Conservation (phyloP, 164 flowering plant species). For the Piper longum region DNA sequence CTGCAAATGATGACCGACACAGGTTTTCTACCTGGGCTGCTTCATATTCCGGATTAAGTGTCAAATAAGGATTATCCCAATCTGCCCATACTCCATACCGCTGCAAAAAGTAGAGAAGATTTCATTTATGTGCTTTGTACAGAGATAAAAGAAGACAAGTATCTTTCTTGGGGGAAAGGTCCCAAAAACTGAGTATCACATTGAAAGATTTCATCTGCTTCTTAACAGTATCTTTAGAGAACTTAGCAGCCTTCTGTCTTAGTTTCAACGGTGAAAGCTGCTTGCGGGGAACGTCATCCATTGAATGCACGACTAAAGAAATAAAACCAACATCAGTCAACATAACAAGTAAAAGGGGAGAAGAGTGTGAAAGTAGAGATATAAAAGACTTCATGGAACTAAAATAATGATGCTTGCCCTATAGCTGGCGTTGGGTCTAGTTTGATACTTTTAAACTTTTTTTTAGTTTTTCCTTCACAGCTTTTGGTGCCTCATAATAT, state of each 20-base stretch:
- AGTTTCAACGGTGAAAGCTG: slow-evolving; percentile 75
- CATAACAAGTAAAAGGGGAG: not conserved
- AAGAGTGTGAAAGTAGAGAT: not conserved
- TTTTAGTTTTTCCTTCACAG: no score
- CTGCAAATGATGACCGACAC: not conserved
- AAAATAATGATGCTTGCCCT: no score
- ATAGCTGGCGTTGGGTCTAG: no score
- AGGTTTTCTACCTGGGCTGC: slow-evolving; percentile 66
- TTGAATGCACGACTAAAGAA: slow-evolving; percentile 78
- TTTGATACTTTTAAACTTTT: no score
- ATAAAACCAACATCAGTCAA: not conserved
- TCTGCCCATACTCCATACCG: slow-evolving; percentile 97
- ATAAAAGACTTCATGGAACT: no score
- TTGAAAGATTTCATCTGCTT: slow-evolving; percentile 87
- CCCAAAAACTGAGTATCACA: slow-evolving; percentile 23
- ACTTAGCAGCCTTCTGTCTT: slow-evolving; percentile 90
- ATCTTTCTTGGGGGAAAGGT: not conserved
- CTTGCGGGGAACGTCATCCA: slow-evolving; percentile 75
- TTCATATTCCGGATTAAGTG: slow-evolving; percentile 91
- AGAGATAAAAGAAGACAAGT: not conserved
- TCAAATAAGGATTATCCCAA: slow-evolving; percentile 82
- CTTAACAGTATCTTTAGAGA: slow-evolving; percentile 79
- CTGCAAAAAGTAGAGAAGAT: slow-evolving; percentile 30
- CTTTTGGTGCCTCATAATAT: not conserved
- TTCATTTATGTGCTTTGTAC: not conserved